Evolutionary conservation across 1,284 basidiomycete species (phyloP), one percentile per base, ranked within the genome.

Genomic region (Trametes pubescens): DNA sequence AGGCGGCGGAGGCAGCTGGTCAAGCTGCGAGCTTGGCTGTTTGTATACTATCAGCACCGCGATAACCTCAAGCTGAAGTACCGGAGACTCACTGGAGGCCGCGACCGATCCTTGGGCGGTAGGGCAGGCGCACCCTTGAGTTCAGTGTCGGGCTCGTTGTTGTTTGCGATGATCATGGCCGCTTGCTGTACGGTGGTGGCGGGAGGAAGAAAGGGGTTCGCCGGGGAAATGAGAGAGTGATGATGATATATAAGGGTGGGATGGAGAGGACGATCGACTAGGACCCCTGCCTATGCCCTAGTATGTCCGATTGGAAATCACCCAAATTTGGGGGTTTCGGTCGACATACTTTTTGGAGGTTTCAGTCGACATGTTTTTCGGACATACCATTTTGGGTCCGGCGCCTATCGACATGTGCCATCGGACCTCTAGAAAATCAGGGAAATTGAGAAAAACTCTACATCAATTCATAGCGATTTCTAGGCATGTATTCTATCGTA

Each of bases 1-100:
- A 6, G 67, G 67, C 16, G 66, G 66, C 0, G 63, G 63, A n/a
- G 64, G 56, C 26, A 65, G 51, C 7, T 43, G 26, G 46, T 37
- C 22, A 24, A 38, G 14, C 4, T 37, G 44, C 21, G 21, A 4
- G 5, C 2, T 7, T 10, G 18, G 49, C 29, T 51, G 16, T n/a
- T 35, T 16, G 4, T 8, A 29, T 1, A 4, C 4, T 51, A 32
- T 51, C 26, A 51, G 26, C 14, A 35, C 32, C 6, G 10, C 6
- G 1, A 51, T 2, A 48, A 14, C 7, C 22, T 47, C 2, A 10
- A 47, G 10, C 44, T 5, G 4, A 16, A 5, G 35, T 2, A 32
- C 8, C 8, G 29, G 3, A 8, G 29, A 32, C 47, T 40, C 37
- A 57, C 56, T 35, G 56, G 37, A 14, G 47, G 37, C 4, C 37